Evolutionary conservation across 768 basidiomycete genomes (phyloP), one percentile per base, ranked within the genome.

Genomic region (Leccinum uliginosum): DNA sequence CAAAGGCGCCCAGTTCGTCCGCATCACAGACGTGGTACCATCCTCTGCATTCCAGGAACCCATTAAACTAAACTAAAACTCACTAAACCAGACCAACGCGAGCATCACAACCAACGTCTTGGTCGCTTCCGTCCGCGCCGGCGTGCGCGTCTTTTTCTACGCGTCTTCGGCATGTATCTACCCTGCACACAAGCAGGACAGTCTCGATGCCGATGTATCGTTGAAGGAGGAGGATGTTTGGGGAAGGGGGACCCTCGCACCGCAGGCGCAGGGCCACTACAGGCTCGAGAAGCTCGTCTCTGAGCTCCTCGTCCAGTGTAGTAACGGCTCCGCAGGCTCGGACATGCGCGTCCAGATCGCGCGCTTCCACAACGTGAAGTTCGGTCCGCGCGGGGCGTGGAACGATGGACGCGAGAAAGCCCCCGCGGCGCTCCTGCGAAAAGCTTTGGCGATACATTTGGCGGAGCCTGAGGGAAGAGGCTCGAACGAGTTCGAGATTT

Each of bases 121-220:
- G 30, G 35, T 61, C 1, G 79, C 81, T 0, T 72, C 74, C 48
- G 54, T 71, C 15, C 60, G 65, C 8, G 72, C 73, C 9, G 72
- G 72, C 14, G 78, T 83, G 4, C 64, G 73, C 54, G 62, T 63
- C 21, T 80, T 85, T 63, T 70, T 84, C 59, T 83, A 76, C 52
- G 82, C 83, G 0, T 84, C 83, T 1, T 82, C 82, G 1, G 83
- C 82, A 0, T 84, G 83, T 55, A 79, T 83, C 15, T 85, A 84
- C 61, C 82, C 82, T 0, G 72, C 74, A 19, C 56, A 61, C 7
- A 65, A 80, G 17, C 83, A 83, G 59, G 57, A 53, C 2, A 43
- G 61, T 27, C 65, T 61, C 12, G 51, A 61, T 10, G 46, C n/a
- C 1, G 77, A 79, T 30, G 71, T 79, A 30, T 77, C 76, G 2